phyloP scores from a whole-genome alignment of 768 basidiomycete genomes.

The Rhizopogon vinicolor region DNA sequence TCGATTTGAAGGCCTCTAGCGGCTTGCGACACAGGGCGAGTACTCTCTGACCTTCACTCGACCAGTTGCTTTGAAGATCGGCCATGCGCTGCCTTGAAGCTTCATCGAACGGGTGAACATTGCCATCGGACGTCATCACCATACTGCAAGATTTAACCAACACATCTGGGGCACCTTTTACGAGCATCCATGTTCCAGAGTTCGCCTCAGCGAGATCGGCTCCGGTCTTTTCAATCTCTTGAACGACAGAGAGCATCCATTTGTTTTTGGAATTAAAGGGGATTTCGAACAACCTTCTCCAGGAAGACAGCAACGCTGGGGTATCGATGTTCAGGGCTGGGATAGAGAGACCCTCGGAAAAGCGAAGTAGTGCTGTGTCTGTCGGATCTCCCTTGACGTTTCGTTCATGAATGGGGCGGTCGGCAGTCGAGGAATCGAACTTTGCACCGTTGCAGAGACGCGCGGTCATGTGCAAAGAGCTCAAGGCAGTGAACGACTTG shows the following conservation, averaged over 20 bases:
- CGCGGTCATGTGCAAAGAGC: conserved; percentile 33
- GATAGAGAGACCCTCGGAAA: conserved; percentile 30
- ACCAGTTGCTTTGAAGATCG: conserved; percentile 35
- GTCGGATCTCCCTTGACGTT: conserved; percentile 45
- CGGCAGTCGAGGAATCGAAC: conserved; percentile 33
- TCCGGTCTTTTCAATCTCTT: conserved; percentile 14
- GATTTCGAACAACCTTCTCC: conserved; percentile 29
- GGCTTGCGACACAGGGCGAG: conserved; percentile 38
- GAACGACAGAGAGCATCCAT: conserved; percentile 48
- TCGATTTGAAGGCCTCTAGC: conserved; percentile 20
- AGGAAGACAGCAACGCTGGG: conserved; percentile 15
- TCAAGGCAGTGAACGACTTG: conserved; percentile 19
- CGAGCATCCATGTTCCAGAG: conserved; percentile 31
- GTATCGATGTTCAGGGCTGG: conserved; percentile 18
- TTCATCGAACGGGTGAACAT: conserved; percentile 26
- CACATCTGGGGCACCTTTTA: conserved; percentile 61
- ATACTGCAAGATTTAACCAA: conserved; percentile 36
- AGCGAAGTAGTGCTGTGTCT: conserved; percentile 50
- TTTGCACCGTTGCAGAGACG: conserved; percentile 57
- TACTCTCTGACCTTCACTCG: conserved; percentile 49
- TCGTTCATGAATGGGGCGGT: conserved; percentile 27
- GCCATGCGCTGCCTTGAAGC: conserved; percentile 15
- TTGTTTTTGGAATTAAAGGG: conserved; percentile 52
- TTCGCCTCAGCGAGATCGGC: conserved; percentile 6
- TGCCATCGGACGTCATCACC: conserved; percentile 28